Conservation (phyloP, 2,329 filamentous ascomycete genomes). For the Rhynchosporium graminicola region DNA sequence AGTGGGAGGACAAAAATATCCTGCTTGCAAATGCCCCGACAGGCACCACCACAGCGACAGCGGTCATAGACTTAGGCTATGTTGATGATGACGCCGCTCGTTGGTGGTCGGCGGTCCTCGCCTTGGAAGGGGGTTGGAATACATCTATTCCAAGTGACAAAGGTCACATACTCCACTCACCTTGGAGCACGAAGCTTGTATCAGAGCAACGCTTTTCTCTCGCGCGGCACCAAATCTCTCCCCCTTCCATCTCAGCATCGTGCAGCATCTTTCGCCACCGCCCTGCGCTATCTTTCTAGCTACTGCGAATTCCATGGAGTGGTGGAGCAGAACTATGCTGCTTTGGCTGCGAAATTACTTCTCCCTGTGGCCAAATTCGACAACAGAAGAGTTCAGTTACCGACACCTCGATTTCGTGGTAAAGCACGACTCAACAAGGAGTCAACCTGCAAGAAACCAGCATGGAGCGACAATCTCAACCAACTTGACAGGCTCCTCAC, state of each 20-base stretch:
- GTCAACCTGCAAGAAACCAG: slow-evolving; percentile 13
- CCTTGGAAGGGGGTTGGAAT: slow-evolving; percentile 34
- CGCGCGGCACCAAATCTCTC: slow-evolving; percentile 21
- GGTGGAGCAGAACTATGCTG: slow-evolving; percentile 35
- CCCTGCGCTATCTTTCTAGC: slow-evolving; percentile 34
- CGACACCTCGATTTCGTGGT: slow-evolving; percentile 25
- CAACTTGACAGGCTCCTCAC: slow-evolving; percentile 26
- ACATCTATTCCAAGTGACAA: slow-evolving; percentile 29
- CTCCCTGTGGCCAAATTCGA: slow-evolving; percentile 38
- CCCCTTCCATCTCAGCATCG: slow-evolving; percentile 21
- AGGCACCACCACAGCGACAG: not conserved
- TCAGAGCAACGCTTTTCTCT: slow-evolving; percentile 29
- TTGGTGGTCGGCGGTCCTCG: slow-evolving; percentile 40
- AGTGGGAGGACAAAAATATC: slow-evolving; percentile 22
- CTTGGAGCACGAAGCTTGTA: slow-evolving; percentile 31
- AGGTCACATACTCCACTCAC: slow-evolving; percentile 33
- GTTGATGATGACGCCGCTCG: slow-evolving; percentile 34
- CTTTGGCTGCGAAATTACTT: slow-evolving; percentile 37
- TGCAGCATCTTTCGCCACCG: slow-evolving; percentile 31
- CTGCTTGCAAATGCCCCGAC: slow-evolving; percentile 4
- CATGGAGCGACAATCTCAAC: slow-evolving; percentile 22
- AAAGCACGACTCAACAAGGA: slow-evolving; percentile 24
- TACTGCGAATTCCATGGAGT: slow-evolving; percentile 38
- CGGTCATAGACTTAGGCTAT: slow-evolving; percentile 33
- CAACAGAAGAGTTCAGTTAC: slow-evolving; percentile 25